Conservation (phyloP, 208 protist species). For the Wallacemonas rigidus region DNA sequence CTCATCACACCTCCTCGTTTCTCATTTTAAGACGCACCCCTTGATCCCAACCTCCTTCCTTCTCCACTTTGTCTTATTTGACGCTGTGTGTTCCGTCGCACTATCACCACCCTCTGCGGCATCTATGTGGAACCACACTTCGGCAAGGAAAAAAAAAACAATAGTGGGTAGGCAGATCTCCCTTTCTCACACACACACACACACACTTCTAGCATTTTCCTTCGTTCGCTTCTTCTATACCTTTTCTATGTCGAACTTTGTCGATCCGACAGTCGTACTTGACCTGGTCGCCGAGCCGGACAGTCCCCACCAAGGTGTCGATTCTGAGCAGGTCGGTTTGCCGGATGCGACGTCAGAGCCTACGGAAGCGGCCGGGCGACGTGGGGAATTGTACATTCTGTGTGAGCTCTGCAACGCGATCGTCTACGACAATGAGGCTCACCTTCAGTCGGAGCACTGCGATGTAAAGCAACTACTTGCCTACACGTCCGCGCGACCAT, state of each 20-base stretch:
- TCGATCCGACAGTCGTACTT: not conserved
- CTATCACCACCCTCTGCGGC: too few relatives aligned
- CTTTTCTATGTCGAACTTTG: slow-evolving; percentile 10
- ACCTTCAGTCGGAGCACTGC: slow-evolving; percentile 23
- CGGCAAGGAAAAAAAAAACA: slow-evolving; percentile 8
- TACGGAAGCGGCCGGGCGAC: not conserved
- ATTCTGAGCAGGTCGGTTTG: not conserved
- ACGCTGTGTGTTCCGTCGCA: too few relatives aligned
- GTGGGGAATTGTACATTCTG: slow-evolving; percentile 22
- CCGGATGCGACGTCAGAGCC: not conserved
- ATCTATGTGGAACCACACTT: too few relatives aligned
- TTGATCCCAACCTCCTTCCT: too few relatives aligned
- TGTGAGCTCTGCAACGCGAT: slow-evolving; percentile 48
- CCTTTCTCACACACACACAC: not conserved
- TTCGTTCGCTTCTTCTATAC: slow-evolving; percentile 11
- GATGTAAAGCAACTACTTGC: slow-evolving; percentile 23
- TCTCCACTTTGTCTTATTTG: too few relatives aligned
- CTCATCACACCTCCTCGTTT: too few relatives aligned
- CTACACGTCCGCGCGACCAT: not conserved
- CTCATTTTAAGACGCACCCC: too few relatives aligned
- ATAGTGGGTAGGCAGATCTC: not conserved
- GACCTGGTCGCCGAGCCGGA: not conserved
- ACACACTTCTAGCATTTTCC: not conserved
- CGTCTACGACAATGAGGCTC: slow-evolving; percentile 26
- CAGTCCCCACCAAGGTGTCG: not conserved